Evolutionary conservation across 164 flowering plant species (phyloP).

Genomic region (Vitis rotundifolia): DNA sequence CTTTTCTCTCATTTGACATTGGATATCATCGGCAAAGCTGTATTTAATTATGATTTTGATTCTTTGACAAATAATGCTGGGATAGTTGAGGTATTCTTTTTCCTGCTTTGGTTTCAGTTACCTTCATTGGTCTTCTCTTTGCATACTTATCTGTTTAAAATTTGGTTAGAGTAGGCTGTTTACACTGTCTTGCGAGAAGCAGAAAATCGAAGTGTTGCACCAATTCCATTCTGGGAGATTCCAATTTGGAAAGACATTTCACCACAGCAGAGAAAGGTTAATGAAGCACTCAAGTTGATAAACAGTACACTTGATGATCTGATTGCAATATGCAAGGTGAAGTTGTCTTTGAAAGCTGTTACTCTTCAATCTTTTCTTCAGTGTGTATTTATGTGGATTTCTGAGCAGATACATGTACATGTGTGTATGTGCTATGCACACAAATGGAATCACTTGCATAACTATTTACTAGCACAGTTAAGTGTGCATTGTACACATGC

Average conservation of each 20-base stretch:
- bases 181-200: constrained; percentile 93
- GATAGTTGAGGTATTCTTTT: constrained; percentile 74
- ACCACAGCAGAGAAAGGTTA: constrained; percentile 76
- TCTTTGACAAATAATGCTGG: constrained; percentile 91
- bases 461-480: too few species aligned
- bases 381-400: too few species aligned
- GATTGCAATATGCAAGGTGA: constrained; percentile 92
- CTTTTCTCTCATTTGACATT: constrained; percentile 93
- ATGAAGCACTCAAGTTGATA: constrained; percentile 72
- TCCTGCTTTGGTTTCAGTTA: background rate
- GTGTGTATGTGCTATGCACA: too few species aligned
- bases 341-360: background rate
- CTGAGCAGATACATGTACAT: too few species aligned
- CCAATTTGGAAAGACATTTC: constrained; percentile 98
- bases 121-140: background rate
- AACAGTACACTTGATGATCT: constrained; percentile 75
- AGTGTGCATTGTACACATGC: too few species aligned
- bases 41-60: constrained; percentile 98
- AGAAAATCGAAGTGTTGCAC: constrained; percentile 83
- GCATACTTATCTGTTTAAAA: background rate
- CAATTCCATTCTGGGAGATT: constrained; percentile 90
- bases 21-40: constrained; percentile 95
- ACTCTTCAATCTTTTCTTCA: too few species aligned
- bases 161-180: constrained; percentile 68
- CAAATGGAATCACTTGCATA: too few species aligned